These are phyloP conservation scores for Yarrowia sp. DNA, from an alignment of 805 yeast genomes.

Conservation along the genomic window DNA sequence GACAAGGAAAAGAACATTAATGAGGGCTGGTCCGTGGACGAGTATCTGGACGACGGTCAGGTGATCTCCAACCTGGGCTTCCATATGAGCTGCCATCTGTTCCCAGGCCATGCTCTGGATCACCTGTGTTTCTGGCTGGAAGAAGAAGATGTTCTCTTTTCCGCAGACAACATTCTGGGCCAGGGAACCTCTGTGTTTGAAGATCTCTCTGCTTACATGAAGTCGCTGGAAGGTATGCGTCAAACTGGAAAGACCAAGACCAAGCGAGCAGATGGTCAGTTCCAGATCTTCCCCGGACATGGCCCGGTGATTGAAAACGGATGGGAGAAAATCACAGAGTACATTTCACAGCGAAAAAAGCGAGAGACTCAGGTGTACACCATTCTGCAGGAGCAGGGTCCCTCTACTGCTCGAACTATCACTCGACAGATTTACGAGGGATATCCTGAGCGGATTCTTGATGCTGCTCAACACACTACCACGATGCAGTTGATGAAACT, in stretches of 20 bases:
- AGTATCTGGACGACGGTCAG: conserved; percentile 33
- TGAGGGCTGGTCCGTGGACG: conserved; percentile 24
- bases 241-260: conserved; percentile 26
- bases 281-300: conserved; percentile 40
- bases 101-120: conserved; percentile 42
- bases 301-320: conserved; percentile 39
- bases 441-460: conserved; percentile 32
- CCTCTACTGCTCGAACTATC: conserved; percentile 29
- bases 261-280: not conserved
- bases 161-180: conserved; percentile 42
- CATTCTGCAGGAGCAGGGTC: conserved; percentile 26
- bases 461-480: conserved; percentile 35
- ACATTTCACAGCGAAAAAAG: conserved; percentile 38
- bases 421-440: conserved; percentile 34
- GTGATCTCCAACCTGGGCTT: conserved; percentile 34
- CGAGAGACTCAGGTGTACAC: conserved; percentile 37
- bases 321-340: conserved; percentile 34
- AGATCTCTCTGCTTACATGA: conserved; percentile 36
- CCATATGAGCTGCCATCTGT: conserved; percentile 33
- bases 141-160: conserved; percentile 38
- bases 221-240: conserved; percentile 34
- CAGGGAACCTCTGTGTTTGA: conserved; percentile 40
- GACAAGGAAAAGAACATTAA: conserved; percentile 6
- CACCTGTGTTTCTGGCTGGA: conserved; percentile 39
- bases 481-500: conserved; percentile 36